Evolutionary conservation across 805 yeast genomes (phyloP).

Genomic region (Blastobotrys muscicola): DNA sequence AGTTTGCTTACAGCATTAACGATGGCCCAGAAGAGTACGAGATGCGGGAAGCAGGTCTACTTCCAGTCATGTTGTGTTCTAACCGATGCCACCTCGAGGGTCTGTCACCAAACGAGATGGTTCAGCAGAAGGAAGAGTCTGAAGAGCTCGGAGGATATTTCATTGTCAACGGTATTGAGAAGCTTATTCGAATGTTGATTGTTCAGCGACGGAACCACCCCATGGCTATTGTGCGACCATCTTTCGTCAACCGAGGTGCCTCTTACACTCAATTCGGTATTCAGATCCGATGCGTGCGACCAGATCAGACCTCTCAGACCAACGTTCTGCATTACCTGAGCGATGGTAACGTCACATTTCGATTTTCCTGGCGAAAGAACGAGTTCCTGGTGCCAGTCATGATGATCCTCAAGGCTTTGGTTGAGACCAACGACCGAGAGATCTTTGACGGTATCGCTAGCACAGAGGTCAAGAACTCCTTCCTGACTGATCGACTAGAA

Average conservation of each 20-base stretch:
- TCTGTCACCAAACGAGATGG: conserved; percentile 73
- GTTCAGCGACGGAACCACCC: conserved; percentile 97
- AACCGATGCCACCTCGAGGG: conserved; percentile 88
- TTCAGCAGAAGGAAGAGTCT: conserved; percentile 72
- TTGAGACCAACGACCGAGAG: conserved; percentile 88
- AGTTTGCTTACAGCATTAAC: conserved; percentile 78
- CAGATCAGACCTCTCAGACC: conserved; percentile 96
- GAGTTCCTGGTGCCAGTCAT: conserved; percentile 90
- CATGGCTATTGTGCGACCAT: conserved; percentile 93
- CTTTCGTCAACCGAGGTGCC: conserved; percentile 90
- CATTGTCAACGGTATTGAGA: conserved; percentile 93
- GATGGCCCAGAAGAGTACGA: conserved; percentile 75
- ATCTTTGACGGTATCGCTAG: conserved; percentile 96
- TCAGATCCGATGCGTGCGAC: conserved; percentile 88
- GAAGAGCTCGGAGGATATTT: conserved; percentile 97
- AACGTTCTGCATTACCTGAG: conserved; percentile 92
- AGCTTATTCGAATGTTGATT: conserved; percentile 91
- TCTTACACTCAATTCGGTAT: conserved; percentile 83
- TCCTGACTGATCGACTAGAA: conserved; percentile 96
- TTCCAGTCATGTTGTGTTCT: conserved; percentile 85
- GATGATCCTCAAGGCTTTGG: conserved; percentile 83
- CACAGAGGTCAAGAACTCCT: conserved; percentile 74
- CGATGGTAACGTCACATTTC: conserved; percentile 93
- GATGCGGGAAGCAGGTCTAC: conserved; percentile 80
- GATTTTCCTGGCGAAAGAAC: conserved; percentile 95